These are phyloP conservation scores for Fraxinus angustifolia DNA, from an alignment of 305 asterid species.

Conservation along the genomic window DNA sequence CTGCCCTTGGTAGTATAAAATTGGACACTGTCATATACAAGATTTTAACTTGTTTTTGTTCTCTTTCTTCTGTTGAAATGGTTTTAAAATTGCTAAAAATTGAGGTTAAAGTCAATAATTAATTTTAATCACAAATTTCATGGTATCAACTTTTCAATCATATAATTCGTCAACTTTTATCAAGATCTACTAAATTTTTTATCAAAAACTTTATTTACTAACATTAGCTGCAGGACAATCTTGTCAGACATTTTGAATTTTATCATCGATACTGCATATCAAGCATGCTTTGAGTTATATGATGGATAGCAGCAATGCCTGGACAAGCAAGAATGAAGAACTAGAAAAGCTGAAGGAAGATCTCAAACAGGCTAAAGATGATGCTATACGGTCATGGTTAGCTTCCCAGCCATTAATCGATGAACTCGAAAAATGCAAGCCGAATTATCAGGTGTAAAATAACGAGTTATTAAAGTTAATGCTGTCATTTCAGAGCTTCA, in stretches of 20 bases:
- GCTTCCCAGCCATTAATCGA: constrained; percentile 61
- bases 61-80: not conserved
- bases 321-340: constrained; percentile 27
- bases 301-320: not conserved
- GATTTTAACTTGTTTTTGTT: not conserved
- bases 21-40: not conserved
- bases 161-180: too few relatives aligned
- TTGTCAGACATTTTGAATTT: not conserved
- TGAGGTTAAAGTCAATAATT: not conserved
- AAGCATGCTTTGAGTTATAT: not conserved
- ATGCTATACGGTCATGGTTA: constrained; percentile 44
- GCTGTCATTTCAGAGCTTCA: constrained; percentile 34
- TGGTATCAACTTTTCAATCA: too few relatives aligned
- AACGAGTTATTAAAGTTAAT: constrained; percentile 25
- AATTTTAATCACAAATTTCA: too few relatives aligned
- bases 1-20: not conserved
- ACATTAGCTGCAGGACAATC: not conserved
- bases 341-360: constrained; percentile 37
- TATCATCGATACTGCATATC: not conserved
- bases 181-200: too few relatives aligned
- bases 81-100: not conserved
- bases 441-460: constrained; percentile 33
- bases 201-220: not conserved
- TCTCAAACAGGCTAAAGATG: constrained; percentile 58
- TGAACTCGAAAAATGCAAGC: constrained; percentile 54